These are phyloP conservation scores for Lentinula lateritia DNA, from an alignment of 768 basidiomycete species.

Conservation along the genomic window DNA sequence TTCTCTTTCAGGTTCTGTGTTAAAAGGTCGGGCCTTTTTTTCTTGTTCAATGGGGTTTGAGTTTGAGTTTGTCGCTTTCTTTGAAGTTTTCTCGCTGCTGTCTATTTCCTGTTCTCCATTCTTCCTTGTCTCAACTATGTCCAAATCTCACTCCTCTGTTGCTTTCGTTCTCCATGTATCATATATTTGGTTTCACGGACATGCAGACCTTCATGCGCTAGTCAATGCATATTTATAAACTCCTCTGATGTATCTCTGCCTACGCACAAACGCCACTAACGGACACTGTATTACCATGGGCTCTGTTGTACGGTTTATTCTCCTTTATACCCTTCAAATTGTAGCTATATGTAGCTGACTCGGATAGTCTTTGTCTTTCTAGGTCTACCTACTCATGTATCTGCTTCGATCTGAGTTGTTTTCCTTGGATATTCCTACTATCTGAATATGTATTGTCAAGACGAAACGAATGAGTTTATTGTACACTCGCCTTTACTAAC, in stretches of 20 bases:
- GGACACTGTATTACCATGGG: neutral
- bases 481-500: too few relatives aligned
- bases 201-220: neutral
- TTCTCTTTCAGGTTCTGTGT: slow-evolving; percentile 14
- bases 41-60: neutral
- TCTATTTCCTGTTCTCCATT: neutral
- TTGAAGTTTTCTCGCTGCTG: too few relatives aligned
- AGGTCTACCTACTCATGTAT: neutral
- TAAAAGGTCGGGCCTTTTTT: neutral
- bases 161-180: slow-evolving; percentile 8
- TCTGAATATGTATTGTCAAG: too few relatives aligned
- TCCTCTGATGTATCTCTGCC: neutral
- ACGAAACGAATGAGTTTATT: too few relatives aligned
- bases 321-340: neutral
- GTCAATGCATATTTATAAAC: neutral
- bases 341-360: neutral
- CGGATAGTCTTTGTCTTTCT: neutral
- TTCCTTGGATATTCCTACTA: too few relatives aligned
- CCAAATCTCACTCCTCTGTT: slow-evolving; percentile 15
- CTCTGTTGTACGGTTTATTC: neutral
- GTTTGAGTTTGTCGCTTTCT: neutral
- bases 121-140: slow-evolving; percentile 27
- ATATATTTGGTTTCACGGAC: neutral
- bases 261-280: neutral
- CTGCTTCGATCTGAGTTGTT: too few relatives aligned